Evolutionary conservation across 106 monocot genomes (phyloP).

Genomic region (Iris macrosiphon): DNA sequence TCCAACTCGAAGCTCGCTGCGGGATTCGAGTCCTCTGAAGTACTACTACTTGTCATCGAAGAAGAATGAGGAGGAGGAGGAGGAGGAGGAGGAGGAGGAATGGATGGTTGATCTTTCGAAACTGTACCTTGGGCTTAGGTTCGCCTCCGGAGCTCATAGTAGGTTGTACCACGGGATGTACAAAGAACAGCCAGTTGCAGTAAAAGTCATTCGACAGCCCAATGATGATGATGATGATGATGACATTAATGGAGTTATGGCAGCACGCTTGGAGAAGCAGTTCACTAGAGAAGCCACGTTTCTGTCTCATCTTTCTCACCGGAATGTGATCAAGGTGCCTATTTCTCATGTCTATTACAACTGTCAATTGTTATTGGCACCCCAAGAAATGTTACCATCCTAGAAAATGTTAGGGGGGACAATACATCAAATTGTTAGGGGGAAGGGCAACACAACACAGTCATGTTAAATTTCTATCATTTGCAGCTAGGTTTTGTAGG

Average conservation of each 20-base stretch:
- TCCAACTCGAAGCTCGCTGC: slow-evolving; percentile 4
- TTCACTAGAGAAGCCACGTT: slow-evolving; percentile 67
- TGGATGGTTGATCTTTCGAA: slow-evolving; percentile 61
- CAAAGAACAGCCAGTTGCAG: slow-evolving; percentile 61
- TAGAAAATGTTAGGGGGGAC: too few relatives aligned
- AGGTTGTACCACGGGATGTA: slow-evolving; percentile 81
- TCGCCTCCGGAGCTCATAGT: slow-evolving; percentile 83
- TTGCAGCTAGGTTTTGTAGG: not conserved
- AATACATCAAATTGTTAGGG: not conserved
- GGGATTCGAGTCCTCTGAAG: not conserved
- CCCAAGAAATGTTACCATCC: not conserved
- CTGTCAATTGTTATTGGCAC: not conserved
- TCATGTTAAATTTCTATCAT: not conserved
- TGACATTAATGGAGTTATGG: slow-evolving; percentile 41
- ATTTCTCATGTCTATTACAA: not conserved
- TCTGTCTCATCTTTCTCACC: slow-evolving; percentile 61
- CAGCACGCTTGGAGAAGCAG: slow-evolving; percentile 63
- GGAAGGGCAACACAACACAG: not conserved
- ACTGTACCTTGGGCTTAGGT: slow-evolving; percentile 64
- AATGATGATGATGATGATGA: slow-evolving; percentile 41
- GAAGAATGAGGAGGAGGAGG: slow-evolving; percentile 14
- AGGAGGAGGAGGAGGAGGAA: slow-evolving; percentile 46
- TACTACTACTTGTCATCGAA: slow-evolving; percentile 1
- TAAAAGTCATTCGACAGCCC: slow-evolving; percentile 72
- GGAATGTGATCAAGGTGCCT: slow-evolving; percentile 82